Evolutionary conservation across 441 rosid species (phyloP).

Genomic region (Capsella rubella): DNA sequence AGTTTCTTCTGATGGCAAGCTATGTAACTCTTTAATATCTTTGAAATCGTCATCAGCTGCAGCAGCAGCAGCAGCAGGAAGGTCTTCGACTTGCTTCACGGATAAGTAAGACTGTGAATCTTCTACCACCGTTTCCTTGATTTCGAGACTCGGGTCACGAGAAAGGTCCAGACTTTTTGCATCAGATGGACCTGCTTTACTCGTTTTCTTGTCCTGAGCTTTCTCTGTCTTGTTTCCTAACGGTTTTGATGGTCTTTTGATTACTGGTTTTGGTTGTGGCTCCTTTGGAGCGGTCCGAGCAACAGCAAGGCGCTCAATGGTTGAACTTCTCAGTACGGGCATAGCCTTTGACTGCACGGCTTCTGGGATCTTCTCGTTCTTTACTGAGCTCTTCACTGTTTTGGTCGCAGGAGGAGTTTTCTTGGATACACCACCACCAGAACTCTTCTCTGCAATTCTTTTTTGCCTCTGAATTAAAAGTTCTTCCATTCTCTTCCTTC

Average conservation of each 20-base stretch:
- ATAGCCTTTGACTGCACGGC: slow-evolving; percentile 54
- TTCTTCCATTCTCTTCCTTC: slow-evolving; percentile 79
- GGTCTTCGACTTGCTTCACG: slow-evolving; percentile 42
- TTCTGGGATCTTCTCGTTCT: slow-evolving; percentile 54
- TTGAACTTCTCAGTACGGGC: slow-evolving; percentile 75
- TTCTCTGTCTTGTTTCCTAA: slow-evolving; percentile 49
- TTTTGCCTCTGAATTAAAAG: slow-evolving; percentile 76
- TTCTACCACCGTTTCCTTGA: slow-evolving; percentile 47
- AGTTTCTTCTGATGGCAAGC: slow-evolving; percentile 50
- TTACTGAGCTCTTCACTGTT: slow-evolving; percentile 37
- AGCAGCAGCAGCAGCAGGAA: slow-evolving; percentile 18
- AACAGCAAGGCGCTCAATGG: slow-evolving; percentile 88
- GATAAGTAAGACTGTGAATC: slow-evolving; percentile 38
- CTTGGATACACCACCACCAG: slow-evolving; percentile 53
- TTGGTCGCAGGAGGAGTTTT: slow-evolving; percentile 48
- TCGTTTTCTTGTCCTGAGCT: slow-evolving; percentile 56
- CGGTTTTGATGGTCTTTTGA: slow-evolving; percentile 49
- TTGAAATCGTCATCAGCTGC: slow-evolving; percentile 51
- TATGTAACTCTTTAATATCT: slow-evolving; percentile 66
- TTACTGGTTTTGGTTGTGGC: slow-evolving; percentile 55
- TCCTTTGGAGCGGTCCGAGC: slow-evolving; percentile 57
- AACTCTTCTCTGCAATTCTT: slow-evolving; percentile 91
- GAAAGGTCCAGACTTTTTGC: slow-evolving; percentile 37
- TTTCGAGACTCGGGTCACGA: slow-evolving; percentile 47
- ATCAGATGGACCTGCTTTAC: slow-evolving; percentile 40